phyloP scores from a whole-genome alignment of 2,329 filamentous ascomycete species.

The Sporothrix pallida region DNA sequence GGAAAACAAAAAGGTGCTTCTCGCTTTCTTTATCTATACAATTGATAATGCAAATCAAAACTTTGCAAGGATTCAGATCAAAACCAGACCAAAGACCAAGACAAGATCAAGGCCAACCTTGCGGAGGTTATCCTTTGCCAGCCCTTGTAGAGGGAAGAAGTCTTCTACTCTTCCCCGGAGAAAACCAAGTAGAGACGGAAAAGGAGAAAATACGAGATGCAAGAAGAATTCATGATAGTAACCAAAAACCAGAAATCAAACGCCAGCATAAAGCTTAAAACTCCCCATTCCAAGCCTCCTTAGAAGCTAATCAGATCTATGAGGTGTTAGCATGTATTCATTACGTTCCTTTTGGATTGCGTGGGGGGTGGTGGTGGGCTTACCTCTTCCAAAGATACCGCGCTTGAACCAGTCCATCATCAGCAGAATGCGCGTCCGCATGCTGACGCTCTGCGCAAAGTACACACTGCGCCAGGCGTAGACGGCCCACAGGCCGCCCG shows the following conservation, averaged over 20 bases:
- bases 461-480: constrained; percentile 97
- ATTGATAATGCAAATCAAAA: not conserved
- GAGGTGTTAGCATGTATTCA: constrained; percentile 30
- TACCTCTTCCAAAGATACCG: constrained; percentile 92
- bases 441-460: constrained; percentile 95
- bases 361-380: constrained; percentile 45
- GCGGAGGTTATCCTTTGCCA: not conserved
- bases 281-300: not conserved
- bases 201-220: not conserved
- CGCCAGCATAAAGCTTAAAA: not conserved
- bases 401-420: constrained; percentile 99
- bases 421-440: constrained; percentile 84
- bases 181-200: not conserved
- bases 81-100: not conserved
- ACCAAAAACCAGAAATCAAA: not conserved
- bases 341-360: not conserved
- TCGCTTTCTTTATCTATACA: constrained; percentile 1
- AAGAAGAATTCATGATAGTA: not conserved
- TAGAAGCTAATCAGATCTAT: constrained; percentile 49
- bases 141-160: not conserved
- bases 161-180: not conserved
- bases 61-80: not conserved
- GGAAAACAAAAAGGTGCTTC: not conserved
- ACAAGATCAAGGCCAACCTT: not conserved
- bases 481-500: constrained; percentile 87